A percentile compares a stretch with the other conserved stretches of the same genome.
phyloP scores from a whole-genome alignment of 441 rosid species.

The Geranium incanum region DNA sequence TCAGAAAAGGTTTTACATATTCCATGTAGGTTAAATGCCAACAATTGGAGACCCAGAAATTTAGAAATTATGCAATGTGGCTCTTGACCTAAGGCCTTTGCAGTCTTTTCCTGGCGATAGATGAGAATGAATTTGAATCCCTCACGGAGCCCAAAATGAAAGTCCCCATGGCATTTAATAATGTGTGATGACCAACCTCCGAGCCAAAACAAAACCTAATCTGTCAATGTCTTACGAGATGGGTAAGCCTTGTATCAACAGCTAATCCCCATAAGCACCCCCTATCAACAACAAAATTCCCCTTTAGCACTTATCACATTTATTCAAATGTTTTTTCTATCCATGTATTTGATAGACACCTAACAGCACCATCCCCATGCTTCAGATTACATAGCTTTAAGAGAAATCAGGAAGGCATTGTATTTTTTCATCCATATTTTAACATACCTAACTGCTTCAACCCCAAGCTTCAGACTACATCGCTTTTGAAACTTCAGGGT shows the following conservation, averaged over 20 bases:
- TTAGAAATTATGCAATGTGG: not conserved
- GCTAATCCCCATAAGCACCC: no score
- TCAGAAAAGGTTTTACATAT: constrained; percentile 1
- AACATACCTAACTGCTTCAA: no score
- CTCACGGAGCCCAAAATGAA: not conserved
- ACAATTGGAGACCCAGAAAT: not conserved
- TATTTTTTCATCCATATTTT: no score
- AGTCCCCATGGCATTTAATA: not conserved
- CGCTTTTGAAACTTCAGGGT: not conserved
- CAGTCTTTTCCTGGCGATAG: not conserved
- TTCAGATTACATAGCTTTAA: no score
- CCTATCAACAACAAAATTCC: no score
- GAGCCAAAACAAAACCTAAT: not conserved
- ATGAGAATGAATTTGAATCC: not conserved
- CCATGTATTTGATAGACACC: no score
- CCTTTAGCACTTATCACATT: no score
- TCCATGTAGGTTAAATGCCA: not conserved
- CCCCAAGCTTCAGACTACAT: not conserved
- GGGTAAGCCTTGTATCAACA: no score
- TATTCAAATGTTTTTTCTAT: not conserved
- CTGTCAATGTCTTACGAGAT: not conserved
- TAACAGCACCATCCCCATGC: no score
- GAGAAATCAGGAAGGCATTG: no score
- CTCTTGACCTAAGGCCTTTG: not conserved
- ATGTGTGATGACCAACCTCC: not conserved